Base-by-base conservation (phyloP, 257 asterid species). In the Ilex asprella region DNA sequence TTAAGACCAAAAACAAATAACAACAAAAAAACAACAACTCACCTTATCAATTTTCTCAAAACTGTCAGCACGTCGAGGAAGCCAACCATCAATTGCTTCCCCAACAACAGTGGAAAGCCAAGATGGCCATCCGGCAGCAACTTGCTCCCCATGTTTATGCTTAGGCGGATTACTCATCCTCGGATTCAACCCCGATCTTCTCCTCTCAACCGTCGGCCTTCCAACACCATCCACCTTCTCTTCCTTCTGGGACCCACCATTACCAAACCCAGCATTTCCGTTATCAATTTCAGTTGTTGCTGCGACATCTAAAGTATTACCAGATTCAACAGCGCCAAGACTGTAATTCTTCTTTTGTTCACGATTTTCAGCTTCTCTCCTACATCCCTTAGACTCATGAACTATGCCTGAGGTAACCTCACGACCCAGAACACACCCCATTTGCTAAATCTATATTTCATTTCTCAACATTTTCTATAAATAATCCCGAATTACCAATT, bases 41-140 rank as follows among this genome's bases (percentile, higher is more conserved):
- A 78, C 98, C 98, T 91, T 91, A 65, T 91, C 96, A 21, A 91
- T 88, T 70, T 88, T 91, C 64, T 84, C 98, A 50, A 86, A 91
- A 41, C 92, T 74, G 75, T 88, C 98, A 0, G 96, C 98, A 2
- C 98, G 82, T 12, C 98, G 95, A 31, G 98, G 98, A 46, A 85
- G 83, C 98, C 95, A 91, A 27, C 96, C 98, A 65, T 86, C 90
- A 64, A 91, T 86, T 31, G 95, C 98, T 75, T 91, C 98, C 49
- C 96, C 98, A 1, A 94, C 96, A 64, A 86, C 95, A 60, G 91
- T 84, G 32, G 96, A 91, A 63, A 91, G 86, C 98, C 98, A 91
- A 61, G 95, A 75, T n/a, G 98, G 98, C 98, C 98, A 91, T 61
- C 98, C 98, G 14, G 95, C 95, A 66, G 98, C 96, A 55, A 86